phyloP scores from a whole-genome alignment of 306 rosid species.

The Begonia loranthoides region DNA sequence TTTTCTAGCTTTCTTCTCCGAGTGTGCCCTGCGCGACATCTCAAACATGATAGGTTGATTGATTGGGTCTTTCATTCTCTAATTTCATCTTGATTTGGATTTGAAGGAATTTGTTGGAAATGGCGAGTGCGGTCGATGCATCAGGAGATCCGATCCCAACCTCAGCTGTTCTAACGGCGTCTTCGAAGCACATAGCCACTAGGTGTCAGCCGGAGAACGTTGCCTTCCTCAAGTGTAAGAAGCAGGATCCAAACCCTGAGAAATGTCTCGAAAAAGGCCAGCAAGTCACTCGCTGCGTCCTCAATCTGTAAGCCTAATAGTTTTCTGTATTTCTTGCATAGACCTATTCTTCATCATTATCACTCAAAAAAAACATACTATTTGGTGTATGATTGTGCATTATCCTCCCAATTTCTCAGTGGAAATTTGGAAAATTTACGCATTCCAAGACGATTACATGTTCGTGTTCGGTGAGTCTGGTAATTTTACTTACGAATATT shows the following conservation, averaged over 20 bases:
- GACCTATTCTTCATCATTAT: background rate
- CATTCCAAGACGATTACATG: too few relatives aligned
- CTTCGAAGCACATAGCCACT: conserved; percentile 68
- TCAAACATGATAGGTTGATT: too few relatives aligned
- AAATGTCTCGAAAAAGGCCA: conserved; percentile 87
- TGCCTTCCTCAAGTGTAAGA: conserved; percentile 82
- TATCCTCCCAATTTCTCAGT: too few relatives aligned
- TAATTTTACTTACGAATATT: too few relatives aligned
- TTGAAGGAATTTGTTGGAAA: conserved; percentile 3
- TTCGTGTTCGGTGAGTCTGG: too few relatives aligned
- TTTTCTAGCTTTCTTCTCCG: too few relatives aligned
- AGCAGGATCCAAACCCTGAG: conserved; percentile 81
- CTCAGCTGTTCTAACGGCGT: conserved; percentile 78
- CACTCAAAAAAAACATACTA: too few relatives aligned
- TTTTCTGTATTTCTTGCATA: background rate
- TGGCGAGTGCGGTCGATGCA: conserved; percentile 75
- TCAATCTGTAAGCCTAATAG: conserved; percentile 41
- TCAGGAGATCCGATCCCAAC: conserved; percentile 88
- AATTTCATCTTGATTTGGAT: too few relatives aligned
- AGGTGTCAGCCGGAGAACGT: conserved; percentile 70
- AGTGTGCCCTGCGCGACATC: too few relatives aligned
- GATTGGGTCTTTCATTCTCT: too few relatives aligned
- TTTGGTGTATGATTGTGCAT: too few relatives aligned
- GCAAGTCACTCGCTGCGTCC: conserved; percentile 85
- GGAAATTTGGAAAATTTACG: too few relatives aligned